Evolutionary conservation across 129 eudicot species (phyloP), one percentile per base, ranked within the genome.

Genomic region (Ambrosia trifida): DNA sequence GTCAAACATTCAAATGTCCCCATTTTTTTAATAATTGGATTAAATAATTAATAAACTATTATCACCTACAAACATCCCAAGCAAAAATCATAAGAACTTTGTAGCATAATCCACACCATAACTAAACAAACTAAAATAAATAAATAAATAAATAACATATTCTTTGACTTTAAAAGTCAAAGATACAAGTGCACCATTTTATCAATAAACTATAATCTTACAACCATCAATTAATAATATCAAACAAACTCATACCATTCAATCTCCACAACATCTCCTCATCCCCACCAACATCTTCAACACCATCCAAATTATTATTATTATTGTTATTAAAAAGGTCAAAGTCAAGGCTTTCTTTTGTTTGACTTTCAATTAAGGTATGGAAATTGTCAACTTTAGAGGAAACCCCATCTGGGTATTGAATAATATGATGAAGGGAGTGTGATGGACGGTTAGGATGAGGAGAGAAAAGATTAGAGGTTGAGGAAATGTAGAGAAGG

Each of bases 401-500:
- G 2, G 64, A 60, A 76, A 59, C 44, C 28, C 64, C n/a, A 17
- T 10, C 24, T 28, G 67, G 77, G 67, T 78, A 62, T 70, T 78
- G 72, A 51, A 31, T 72, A 24, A 77, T 50, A 61, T 79, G 75
- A 30, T 33, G 69, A 30, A 32, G 84, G 43, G 75, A 76, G 30
- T 75, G 81, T 41, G 75, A 76, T 41, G 67, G 81, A 7, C 49
- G 81, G 66, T 72, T 79, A 3, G 68, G 80, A 69, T 70, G 67
- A 17, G 76, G 60, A 30, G 49, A 64, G 20, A 79, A 31, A 12
- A 82, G 76, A 54, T 68, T 76, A 32, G 89, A 78, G 45, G 90
- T 84, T 9, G 86, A 80, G 41, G 83, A 80, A 4, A 85, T 70
- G 73, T 83, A 81, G 40, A 78, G 62, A 8, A 86, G 65, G 31